Conservation (phyloP, 202 grass and related monocot genomes). For the Setaria italica region DNA sequence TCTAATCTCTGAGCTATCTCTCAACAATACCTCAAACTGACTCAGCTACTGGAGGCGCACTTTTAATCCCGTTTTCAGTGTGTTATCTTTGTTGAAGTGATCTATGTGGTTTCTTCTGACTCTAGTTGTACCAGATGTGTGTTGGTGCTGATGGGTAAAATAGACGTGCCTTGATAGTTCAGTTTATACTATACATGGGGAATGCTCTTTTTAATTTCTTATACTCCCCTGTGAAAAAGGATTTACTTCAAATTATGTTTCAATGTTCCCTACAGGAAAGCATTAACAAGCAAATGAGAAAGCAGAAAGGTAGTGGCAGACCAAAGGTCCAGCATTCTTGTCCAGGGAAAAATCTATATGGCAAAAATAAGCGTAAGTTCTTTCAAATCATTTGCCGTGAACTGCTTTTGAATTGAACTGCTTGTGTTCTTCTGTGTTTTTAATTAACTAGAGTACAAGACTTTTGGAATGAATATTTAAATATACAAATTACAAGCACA, state of each 20-base stretch:
- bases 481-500: background rate
- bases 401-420: background rate
- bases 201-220: slow-evolving; percentile 11
- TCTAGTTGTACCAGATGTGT: background rate
- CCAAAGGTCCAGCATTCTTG: slow-evolving; percentile 30
- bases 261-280: slow-evolving; percentile 42
- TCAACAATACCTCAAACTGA: background rate
- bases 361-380: slow-evolving; percentile 56
- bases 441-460: background rate
- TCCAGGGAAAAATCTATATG: slow-evolving; percentile 38
- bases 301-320: slow-evolving; percentile 48
- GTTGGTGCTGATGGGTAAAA: background rate
- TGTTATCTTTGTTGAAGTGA: background rate
- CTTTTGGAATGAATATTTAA: background rate
- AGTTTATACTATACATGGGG: background rate
- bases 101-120: background rate
- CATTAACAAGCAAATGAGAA: slow-evolving; percentile 45
- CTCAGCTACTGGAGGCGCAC: background rate
- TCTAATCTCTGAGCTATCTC: background rate
- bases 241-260: background rate
- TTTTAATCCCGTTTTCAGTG: background rate
- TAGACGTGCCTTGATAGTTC: background rate
- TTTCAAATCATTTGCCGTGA: background rate
- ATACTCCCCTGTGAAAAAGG: slow-evolving; percentile 10
- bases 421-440: background rate